These are phyloP conservation scores for Trichoderma polysporum DNA, from an alignment of 2,329 filamentous ascomycete genomes.

Conservation along the genomic window DNA sequence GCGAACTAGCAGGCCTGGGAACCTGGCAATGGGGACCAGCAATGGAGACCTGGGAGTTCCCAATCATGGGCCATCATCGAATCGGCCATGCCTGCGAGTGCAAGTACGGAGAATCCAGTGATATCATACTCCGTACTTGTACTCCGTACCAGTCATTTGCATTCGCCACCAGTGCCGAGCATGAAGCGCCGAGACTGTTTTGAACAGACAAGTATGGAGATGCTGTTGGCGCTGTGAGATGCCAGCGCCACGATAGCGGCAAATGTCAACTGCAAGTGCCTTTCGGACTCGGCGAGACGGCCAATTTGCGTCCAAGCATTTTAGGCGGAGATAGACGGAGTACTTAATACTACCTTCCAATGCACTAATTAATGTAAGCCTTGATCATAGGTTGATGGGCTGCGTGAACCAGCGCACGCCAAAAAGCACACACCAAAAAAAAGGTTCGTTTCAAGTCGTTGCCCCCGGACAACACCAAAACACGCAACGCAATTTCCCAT, in stretches of 20 bases:
- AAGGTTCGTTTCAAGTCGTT: constrained; percentile 20
- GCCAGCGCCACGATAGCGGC: not conserved
- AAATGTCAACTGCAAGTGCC: not conserved
- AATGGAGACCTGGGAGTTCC: not conserved
- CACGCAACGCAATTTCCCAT: constrained; percentile 32
- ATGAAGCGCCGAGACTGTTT: not conserved
- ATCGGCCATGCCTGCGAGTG: constrained; percentile 8
- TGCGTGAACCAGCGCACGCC: constrained; percentile 16
- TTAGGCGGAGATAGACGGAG: constrained; percentile 6
- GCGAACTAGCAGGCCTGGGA: not conserved
- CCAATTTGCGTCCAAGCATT: not conserved
- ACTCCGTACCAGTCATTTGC: no score
- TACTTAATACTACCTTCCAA: not conserved
- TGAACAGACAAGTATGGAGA: not conserved
- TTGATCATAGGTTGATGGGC: not conserved
- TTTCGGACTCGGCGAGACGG: constrained; percentile 3
- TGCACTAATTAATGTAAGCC: constrained; percentile 2
- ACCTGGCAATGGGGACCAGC: not conserved
- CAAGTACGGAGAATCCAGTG: constrained; percentile 4
- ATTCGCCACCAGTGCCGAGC: not conserved
- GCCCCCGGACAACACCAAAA: constrained; percentile 20
- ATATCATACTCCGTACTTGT: no score
- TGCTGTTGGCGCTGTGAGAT: not conserved
- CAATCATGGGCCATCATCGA: not conserved
- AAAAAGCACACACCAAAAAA: not conserved